phyloP scores from a whole-genome alignment of 805 yeast genomes.

The Cyberlindnera saturnus region DNA sequence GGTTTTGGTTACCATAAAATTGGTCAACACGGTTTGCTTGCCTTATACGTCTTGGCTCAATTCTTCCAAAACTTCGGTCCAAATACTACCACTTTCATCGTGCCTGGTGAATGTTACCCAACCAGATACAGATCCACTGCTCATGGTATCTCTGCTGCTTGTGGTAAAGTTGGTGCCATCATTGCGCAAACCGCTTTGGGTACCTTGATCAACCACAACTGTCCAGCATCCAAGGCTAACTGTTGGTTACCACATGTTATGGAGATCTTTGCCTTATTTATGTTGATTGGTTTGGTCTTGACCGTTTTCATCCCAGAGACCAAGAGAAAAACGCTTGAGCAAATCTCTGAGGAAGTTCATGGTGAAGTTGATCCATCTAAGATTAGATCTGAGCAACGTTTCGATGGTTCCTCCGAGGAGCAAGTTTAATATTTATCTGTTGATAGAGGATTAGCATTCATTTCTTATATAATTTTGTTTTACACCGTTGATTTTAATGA shows the following conservation, averaged over 20 bases:
- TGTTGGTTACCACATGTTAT: slow-evolving; percentile 90
- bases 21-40: slow-evolving; percentile 61
- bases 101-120: slow-evolving; percentile 91
- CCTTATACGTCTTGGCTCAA: slow-evolving; percentile 72
- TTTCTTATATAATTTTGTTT: neutral
- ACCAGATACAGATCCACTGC: slow-evolving; percentile 95
- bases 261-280: slow-evolving; percentile 90
- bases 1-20: slow-evolving; percentile 81
- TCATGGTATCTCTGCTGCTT: slow-evolving; percentile 90
- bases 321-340: slow-evolving; percentile 85
- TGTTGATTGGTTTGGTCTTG: slow-evolving; percentile 70
- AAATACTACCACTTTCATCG: slow-evolving; percentile 83
- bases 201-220: slow-evolving; percentile 73
- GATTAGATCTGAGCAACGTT: slow-evolving; percentile 12
- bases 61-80: slow-evolving; percentile 93
- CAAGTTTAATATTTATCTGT: slow-evolving; percentile 6
- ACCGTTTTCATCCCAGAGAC: slow-evolving; percentile 81
- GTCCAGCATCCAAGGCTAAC: slow-evolving; percentile 48
- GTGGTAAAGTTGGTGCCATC: slow-evolving; percentile 90
- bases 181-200: slow-evolving; percentile 86
- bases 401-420: slow-evolving; percentile 16
- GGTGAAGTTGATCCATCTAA: slow-evolving; percentile 62
- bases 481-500: no score
- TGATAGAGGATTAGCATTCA: neutral
- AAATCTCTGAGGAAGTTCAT: slow-evolving; percentile 73